Base-by-base conservation (phyloP, 768 basidiomycete species). In the Tylopilus cervinicoccineus region DNA sequence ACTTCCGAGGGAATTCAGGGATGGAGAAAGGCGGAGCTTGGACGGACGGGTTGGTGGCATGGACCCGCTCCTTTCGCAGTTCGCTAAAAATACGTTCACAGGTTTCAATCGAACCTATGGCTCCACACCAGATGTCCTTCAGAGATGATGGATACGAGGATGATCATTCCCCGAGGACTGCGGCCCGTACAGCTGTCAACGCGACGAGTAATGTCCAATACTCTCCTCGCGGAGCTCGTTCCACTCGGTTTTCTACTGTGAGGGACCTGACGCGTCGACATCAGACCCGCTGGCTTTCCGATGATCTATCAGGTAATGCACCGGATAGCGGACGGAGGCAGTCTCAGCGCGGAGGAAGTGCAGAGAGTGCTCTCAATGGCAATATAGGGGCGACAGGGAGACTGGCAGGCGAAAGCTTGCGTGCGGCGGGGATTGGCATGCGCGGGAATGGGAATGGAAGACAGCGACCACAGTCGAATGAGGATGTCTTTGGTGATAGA, bases 361-460 rank as follows among this genome's bases (percentile, higher is more conserved):
- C 80, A 3, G 88, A 89, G 67, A 86, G 78, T 59, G 72, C 80
- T 8, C 61, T 85, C 23, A 68, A 68, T 47, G 73, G 66, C 40
- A 68, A 61, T 8, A 69, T 74, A 11, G 69, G 68, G 23, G 74
- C 62, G 31, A 70, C 67, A 14, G 75, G 79, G 11, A 67, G 85
- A 48, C 64, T 90, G 13, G 63, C 86, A 9, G 79, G 84, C 4
- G 85, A 88, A 63, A 81, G 80, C 14, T 59, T 90, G 49, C 74
- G 83, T 40, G 84, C 86, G 0, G 86, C 87, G 0, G 88, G 88
- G 10, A 69, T 89, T 47, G 75, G 73, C 26, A 74, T 61, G 66
- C 63, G 65, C 39, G 60, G 54, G 22, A 55, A 57, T 65, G 60
- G 54, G 22, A 55, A 57, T 65, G 51, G 54, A 50, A 45, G 65